A percentile compares a stretch with the other conserved stretches of the same genome.
These are phyloP conservation scores for Plasmodium gonderi DNA, from an alignment of 169 alveolate species.

Conservation along the genomic window DNA sequence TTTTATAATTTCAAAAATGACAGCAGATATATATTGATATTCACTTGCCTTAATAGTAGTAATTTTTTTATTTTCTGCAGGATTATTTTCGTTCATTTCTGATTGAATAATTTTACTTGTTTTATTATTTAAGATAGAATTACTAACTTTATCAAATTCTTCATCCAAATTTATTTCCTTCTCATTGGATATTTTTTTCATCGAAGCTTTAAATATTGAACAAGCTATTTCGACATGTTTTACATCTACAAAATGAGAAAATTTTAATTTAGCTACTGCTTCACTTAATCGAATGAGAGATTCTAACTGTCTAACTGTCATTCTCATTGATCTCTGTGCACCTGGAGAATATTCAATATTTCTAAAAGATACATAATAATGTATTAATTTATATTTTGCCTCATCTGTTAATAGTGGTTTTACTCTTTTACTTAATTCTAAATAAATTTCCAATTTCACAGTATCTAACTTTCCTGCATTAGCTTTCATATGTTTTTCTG, in stretches of 20 bases:
- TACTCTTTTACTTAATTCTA: slow-evolving; percentile 92
- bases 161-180: slow-evolving; percentile 76
- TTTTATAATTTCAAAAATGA: slow-evolving; percentile 81
- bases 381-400: slow-evolving; percentile 92
- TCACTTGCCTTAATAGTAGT: slow-evolving; percentile 76
- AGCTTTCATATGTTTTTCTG: slow-evolving; percentile 57
- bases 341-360: slow-evolving; percentile 90
- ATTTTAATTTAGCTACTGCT: slow-evolving; percentile 95
- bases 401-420: slow-evolving; percentile 94
- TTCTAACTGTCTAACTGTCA: slow-evolving; percentile 97
- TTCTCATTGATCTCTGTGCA: slow-evolving; percentile 91
- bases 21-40: slow-evolving; percentile 82
- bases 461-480: slow-evolving; percentile 80
- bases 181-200: slow-evolving; percentile 82
- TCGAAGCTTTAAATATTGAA: slow-evolving; percentile 90
- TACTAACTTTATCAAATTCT: slow-evolving; percentile 36
- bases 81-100: neutral
- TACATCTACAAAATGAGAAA: slow-evolving; percentile 90
- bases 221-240: slow-evolving; percentile 95
- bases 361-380: slow-evolving; percentile 93
- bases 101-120: neutral
- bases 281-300: slow-evolving; percentile 95
- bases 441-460: slow-evolving; percentile 91
- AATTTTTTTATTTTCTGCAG: slow-evolving; percentile 22
- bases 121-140: neutral